These are phyloP conservation scores for Fusarium odoratissimum DNA, from an alignment of 2,329 filamentous ascomycete species.

Conservation along the genomic window DNA sequence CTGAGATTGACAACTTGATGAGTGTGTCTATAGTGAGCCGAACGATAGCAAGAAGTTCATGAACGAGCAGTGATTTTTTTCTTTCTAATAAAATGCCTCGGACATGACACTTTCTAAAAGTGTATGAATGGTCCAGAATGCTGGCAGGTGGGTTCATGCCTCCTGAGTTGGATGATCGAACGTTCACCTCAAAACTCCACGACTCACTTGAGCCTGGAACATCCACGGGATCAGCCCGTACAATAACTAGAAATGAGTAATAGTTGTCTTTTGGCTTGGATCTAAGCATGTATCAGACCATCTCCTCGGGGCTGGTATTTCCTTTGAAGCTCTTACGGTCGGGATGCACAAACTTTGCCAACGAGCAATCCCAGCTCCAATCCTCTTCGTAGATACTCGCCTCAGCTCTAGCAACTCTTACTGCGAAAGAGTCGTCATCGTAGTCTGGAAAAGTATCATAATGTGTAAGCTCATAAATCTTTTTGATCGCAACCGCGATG, in stretches of 20 bases:
- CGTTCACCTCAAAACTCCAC: neutral
- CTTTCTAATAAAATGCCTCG: neutral
- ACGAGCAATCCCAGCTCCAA: constrained; percentile 12
- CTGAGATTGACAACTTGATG: neutral
- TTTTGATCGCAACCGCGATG: neutral
- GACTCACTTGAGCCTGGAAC: neutral
- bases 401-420: neutral
- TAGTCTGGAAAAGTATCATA: neutral
- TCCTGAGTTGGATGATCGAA: neutral
- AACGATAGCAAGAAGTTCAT: neutral
- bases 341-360: constrained; percentile 6
- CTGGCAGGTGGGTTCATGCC: neutral
- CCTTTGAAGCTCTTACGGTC: constrained; percentile 1
- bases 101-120: neutral
- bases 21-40: neutral
- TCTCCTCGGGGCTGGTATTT: constrained; percentile 8
- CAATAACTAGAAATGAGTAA: too few relatives aligned
- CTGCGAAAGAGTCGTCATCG: neutral
- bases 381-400: neutral
- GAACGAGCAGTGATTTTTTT: too few relatives aligned
- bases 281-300: constrained; percentile 4
- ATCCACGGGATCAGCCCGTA: too few relatives aligned
- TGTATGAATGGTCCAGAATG: neutral
- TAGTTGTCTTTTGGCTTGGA: neutral
- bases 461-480: neutral